A percentile compares a stretch with the other conserved stretches of the same genome.
phyloP scores from a whole-genome alignment of 2,329 filamentous ascomycete species.

The Ceratocystis lukuohia region DNA sequence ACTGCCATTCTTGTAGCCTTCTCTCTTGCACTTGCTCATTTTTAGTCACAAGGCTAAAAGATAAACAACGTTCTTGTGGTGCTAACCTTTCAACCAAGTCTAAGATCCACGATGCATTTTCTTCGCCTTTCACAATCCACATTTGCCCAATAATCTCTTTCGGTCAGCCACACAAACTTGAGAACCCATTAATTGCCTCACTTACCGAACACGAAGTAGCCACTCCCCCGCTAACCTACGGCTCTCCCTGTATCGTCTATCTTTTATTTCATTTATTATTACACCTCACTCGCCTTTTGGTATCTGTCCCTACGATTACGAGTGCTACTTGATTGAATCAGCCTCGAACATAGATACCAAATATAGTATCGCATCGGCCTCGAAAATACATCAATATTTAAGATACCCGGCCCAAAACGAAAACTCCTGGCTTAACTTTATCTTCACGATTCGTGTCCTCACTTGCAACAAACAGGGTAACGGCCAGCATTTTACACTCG shows the following conservation, averaged over 20 bases:
- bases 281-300: not conserved
- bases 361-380: not conserved
- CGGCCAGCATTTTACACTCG: not conserved
- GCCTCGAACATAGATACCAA: not conserved
- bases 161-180: not conserved
- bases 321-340: not conserved
- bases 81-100: not conserved
- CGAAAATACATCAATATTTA: not conserved
- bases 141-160: not conserved
- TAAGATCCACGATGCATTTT: not conserved
- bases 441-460: not conserved
- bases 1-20: not conserved
- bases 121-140: not conserved
- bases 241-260: not conserved
- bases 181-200: slow-evolving; percentile 1
- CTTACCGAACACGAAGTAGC: not conserved
- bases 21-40: not conserved
- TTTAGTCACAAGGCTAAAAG: not conserved
- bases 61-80: not conserved
- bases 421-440: not conserved
- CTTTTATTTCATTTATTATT: not conserved
- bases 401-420: not conserved
- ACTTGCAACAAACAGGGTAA: not conserved
- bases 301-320: not conserved
- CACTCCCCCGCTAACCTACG: not conserved